phyloP scores from a whole-genome alignment of 345 rosid species.

The Streptanthus diversifolius region DNA sequence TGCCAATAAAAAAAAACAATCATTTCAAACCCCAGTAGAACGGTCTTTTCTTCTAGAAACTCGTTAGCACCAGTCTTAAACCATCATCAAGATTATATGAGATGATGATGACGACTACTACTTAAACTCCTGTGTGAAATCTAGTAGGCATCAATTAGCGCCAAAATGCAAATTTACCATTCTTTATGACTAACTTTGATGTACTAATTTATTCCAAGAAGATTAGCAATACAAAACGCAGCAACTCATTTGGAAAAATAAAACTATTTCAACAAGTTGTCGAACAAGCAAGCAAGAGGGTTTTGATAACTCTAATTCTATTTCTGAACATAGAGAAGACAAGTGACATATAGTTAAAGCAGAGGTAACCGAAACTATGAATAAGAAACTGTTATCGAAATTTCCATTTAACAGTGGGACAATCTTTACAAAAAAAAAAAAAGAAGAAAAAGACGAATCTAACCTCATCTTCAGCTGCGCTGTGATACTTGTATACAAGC shows the following conservation, averaged over 20 bases:
- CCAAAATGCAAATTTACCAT: not conserved
- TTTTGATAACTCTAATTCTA: not conserved
- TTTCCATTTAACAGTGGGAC: not conserved
- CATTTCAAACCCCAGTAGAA: not conserved
- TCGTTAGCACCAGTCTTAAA: not conserved
- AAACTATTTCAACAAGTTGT: not conserved
- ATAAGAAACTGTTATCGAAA: not conserved
- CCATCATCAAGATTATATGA: not conserved
- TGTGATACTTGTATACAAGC: constrained; percentile 60
- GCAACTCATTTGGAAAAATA: not conserved
- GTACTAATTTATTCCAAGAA: not conserved
- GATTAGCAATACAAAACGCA: not conserved
- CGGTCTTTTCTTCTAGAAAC: not conserved
- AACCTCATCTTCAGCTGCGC: constrained; percentile 80
- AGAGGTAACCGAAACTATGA: not conserved
- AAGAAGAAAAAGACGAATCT: not conserved
- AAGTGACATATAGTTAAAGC: not conserved
- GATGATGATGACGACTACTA: not conserved
- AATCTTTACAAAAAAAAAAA: too few species aligned
- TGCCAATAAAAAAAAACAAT: constrained; percentile 38
- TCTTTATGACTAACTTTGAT: not conserved
- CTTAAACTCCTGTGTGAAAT: not conserved
- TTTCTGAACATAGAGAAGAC: not conserved
- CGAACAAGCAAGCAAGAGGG: not conserved
- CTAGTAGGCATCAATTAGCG: not conserved